These are phyloP conservation scores for Lycium ferocissimum DNA, from an alignment of 257 asterid genomes.

Conservation along the genomic window DNA sequence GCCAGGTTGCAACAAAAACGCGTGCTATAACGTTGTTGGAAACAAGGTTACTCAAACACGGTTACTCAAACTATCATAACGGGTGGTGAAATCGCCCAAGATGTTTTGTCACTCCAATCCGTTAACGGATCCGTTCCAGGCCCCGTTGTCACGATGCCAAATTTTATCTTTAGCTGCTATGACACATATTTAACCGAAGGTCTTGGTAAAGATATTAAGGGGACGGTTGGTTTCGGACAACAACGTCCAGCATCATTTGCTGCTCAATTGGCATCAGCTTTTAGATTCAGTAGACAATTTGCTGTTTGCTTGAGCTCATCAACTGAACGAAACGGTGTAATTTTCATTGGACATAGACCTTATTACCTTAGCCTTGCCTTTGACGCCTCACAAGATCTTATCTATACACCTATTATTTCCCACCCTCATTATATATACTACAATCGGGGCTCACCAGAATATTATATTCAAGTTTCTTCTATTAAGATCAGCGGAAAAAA, in stretches of 20 bases:
- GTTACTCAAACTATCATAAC: neutral
- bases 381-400: constrained; percentile 27
- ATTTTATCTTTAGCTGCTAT: constrained; percentile 22
- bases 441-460: neutral
- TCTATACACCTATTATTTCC: constrained; percentile 1
- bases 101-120: constrained; percentile 29
- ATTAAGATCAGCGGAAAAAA: neutral
- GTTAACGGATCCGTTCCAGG: constrained; percentile 24
- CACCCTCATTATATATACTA: neutral
- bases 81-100: neutral
- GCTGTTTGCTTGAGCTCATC: constrained; percentile 30
- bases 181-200: neutral
- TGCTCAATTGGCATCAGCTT: constrained; percentile 13
- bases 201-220: constrained; percentile 25
- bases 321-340: constrained; percentile 27
- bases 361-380: constrained; percentile 19
- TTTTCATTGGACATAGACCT: constrained; percentile 37
- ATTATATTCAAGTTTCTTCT: constrained; percentile 16
- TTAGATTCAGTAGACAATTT: constrained; percentile 26
- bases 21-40: constrained; percentile 2
- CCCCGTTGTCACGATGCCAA: neutral
- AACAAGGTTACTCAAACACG: neutral
- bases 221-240: constrained; percentile 37
- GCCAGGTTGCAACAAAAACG: constrained; percentile 23
- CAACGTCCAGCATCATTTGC: neutral